Evolutionary conservation across 768 basidiomycete species (phyloP), one percentile per base, ranked within the genome.

Genomic region (Tylopilus subfusipes): DNA sequence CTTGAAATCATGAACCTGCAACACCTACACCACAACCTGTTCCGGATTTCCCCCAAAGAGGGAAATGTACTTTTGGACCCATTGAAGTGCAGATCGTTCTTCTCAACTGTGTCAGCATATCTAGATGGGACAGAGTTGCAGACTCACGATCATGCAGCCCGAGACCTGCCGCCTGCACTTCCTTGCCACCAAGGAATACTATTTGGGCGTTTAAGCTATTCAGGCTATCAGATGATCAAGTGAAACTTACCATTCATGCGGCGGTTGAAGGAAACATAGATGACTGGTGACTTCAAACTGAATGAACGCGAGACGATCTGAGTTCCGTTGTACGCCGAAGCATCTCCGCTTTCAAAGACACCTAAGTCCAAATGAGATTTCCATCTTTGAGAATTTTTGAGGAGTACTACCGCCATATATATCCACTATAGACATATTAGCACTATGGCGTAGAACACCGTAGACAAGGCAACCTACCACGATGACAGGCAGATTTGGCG

Each of bases 121-220:
- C 14, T 5, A 36, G 4, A n/a, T 24, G 10, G 13, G 21, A 31
- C 6, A 44, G 2, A 14, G 2, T 11, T 2, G 11, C 4, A 29
- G 11, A 44, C 63, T 42, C 29, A 70, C 69, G 66, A 59, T 78
- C 78, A 52, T 60, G 57, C 16, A 79, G 58, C 19, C 36, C 51
- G 16, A 52, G 39, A 5, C 43, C 51, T 7, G 51, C 51, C 4
- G 19, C 27, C 13, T 47, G 44, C 9, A 53, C 44, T 19, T 53
- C 52, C 36, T 61, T 59, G 2, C 68, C 61, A 7, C 58, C 68
- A 12, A 67, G 59, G 52, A 71, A 72, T 2, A 65, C 68, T 69
- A 25, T 30, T 2, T 12, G n/a, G n/a, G n/a, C n/a, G n/a, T n/a
- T n/a, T n/a, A n/a, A n/a, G n/a, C n/a, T n/a, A n/a, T n/a, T n/a